Conservation (phyloP, 495 filamentous ascomycete species). For the Trichocladium antarcticum region DNA sequence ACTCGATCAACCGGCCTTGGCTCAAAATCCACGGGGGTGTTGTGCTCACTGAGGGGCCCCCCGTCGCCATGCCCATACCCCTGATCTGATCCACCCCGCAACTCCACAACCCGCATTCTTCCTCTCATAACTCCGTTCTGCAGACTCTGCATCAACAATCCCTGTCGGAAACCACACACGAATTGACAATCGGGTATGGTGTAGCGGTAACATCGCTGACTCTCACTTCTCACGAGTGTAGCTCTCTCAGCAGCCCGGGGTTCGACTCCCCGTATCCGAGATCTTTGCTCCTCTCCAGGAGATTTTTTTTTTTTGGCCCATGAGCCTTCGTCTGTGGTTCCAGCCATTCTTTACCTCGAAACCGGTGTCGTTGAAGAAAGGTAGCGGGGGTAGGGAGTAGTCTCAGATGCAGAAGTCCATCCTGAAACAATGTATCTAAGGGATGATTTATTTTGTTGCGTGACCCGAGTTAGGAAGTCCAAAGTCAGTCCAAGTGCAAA, state of each 20-base stretch:
- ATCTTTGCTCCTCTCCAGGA: no score
- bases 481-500: no score
- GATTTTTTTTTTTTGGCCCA: neutral
- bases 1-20: no score
- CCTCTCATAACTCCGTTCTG: neutral
- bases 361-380: no score
- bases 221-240: neutral
- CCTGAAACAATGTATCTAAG: no score
- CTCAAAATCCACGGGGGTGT: no score
- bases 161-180: neutral
- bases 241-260: neutral
- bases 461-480: no score
- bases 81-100: neutral
- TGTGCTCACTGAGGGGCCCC: no score
- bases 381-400: no score
- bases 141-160: neutral
- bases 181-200: neutral
- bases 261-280: neutral
- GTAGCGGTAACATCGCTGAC: neutral
- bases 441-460: no score
- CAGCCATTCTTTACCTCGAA: neutral
- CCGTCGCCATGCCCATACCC: no score
- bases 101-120: neutral
- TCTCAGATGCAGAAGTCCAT: no score
- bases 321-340: neutral